A percentile compares a stretch with the other conserved stretches of the same genome.
Conservation (phyloP, 371 early-diverging fungal species). For the Haplosporangium sp. region DNA sequence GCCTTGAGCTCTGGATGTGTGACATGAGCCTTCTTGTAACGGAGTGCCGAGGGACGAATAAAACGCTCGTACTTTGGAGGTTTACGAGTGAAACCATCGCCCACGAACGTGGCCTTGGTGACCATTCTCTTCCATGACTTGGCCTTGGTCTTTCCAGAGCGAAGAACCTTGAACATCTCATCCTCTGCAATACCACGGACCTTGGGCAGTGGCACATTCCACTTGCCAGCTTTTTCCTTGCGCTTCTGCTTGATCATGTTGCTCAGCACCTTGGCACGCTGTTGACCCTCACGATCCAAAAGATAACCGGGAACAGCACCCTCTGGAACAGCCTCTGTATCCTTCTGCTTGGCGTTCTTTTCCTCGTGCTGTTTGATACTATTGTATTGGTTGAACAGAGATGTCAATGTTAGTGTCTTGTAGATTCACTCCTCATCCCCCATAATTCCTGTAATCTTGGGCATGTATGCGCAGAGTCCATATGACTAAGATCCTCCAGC, state of each 20-base stretch:
- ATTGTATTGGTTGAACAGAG: background rate
- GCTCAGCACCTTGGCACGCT: slow-evolving; percentile 95
- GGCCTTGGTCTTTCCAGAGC: slow-evolving; percentile 95
- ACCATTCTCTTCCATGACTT: slow-evolving; percentile 98
- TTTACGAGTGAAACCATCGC: slow-evolving; percentile 98
- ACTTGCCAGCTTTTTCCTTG: slow-evolving; percentile 99
- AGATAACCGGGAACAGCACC: slow-evolving; percentile 99
- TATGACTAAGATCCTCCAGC: too few relatives aligned
- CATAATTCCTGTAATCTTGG: too few relatives aligned
- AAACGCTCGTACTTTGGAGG: slow-evolving; percentile 99
- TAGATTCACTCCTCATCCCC: too few relatives aligned
- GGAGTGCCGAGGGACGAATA: slow-evolving; percentile 99
- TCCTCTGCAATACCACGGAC: slow-evolving; percentile 99
- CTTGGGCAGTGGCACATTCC: slow-evolving; percentile 98
- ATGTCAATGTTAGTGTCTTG: background rate
- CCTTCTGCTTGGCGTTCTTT: slow-evolving; percentile 91
- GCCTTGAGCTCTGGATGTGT: slow-evolving; percentile 99
- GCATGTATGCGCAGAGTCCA: too few relatives aligned
- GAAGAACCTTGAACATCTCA: slow-evolving; percentile 99
- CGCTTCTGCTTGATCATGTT: slow-evolving; percentile 99
- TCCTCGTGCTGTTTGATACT: slow-evolving; percentile 97
- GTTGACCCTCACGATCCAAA: slow-evolving; percentile 98
- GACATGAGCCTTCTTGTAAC: slow-evolving; percentile 99
- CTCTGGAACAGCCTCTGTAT: slow-evolving; percentile 89
- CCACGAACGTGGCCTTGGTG: slow-evolving; percentile 99